Conservation (phyloP, 371 early-diverging fungal species). For the Paraphysoderma sedebokerense region DNA sequence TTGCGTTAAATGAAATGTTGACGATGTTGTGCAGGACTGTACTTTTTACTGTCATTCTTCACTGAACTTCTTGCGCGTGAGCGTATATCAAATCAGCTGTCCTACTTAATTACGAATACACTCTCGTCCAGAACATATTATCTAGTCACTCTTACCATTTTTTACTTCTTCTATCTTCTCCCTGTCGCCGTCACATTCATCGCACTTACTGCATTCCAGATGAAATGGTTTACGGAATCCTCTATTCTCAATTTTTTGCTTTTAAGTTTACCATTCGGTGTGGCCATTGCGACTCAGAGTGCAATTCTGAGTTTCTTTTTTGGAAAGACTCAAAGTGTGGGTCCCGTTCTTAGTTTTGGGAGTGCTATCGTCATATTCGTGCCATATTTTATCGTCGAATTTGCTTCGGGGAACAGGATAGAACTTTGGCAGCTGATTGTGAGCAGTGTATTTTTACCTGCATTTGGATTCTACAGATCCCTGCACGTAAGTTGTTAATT, state of each 20-base stretch:
- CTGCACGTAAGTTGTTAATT: slow-evolving; percentile 7
- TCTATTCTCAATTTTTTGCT: slow-evolving; percentile 12
- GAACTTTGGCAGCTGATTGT: slow-evolving; percentile 8
- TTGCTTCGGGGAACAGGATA: slow-evolving; percentile 11
- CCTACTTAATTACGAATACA: slow-evolving; percentile 14
- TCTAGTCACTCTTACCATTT: slow-evolving; percentile 11
- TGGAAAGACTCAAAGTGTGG: slow-evolving; percentile 10
- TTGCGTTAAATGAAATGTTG: too few relatives aligned
- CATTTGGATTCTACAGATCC: slow-evolving; percentile 18
- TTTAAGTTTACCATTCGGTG: slow-evolving; percentile 9
- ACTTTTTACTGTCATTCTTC: slow-evolving; percentile 13
- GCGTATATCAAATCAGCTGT: slow-evolving; percentile 14
- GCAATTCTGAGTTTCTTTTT: slow-evolving; percentile 15
- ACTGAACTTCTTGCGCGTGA: slow-evolving; percentile 13
- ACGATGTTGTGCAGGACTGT: too few relatives aligned
- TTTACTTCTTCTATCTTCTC: slow-evolving; percentile 9
- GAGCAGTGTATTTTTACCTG: slow-evolving; percentile 8
- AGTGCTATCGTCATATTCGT: slow-evolving; percentile 15
- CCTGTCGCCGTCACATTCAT: slow-evolving; percentile 10
- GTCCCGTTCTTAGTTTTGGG: slow-evolving; percentile 15
- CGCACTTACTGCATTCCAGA: slow-evolving; percentile 5
- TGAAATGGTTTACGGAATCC: slow-evolving; percentile 13
- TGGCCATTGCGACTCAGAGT: slow-evolving; percentile 11
- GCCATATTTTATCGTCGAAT: slow-evolving; percentile 20
- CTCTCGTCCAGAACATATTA: slow-evolving; percentile 14